Evolutionary conservation across 768 basidiomycete genomes (phyloP).

Genomic region (Gloeostereum incarnatum): DNA sequence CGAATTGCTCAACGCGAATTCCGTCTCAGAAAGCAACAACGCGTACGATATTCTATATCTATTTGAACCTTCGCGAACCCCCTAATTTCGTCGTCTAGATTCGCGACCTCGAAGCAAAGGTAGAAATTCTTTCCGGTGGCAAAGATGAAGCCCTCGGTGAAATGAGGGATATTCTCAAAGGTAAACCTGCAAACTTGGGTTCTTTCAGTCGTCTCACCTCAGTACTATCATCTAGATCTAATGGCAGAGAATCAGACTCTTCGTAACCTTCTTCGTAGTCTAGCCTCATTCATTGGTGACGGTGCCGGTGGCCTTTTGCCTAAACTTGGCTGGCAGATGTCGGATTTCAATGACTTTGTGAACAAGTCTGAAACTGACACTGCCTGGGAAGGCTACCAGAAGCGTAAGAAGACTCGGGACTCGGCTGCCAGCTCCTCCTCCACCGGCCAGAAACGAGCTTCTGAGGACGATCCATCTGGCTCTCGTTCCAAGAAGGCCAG

Average conservation of each 20-base stretch:
- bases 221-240: slow-evolving; percentile 40
- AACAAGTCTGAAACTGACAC: slow-evolving; percentile 89
- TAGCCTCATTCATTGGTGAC: slow-evolving; percentile 80
- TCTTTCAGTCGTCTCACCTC: neutral
- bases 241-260: slow-evolving; percentile 87
- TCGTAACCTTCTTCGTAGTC: slow-evolving; percentile 64
- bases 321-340: slow-evolving; percentile 70
- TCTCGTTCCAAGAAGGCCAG: slow-evolving; percentile 45
- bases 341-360: slow-evolving; percentile 73
- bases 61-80: neutral
- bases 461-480: slow-evolving; percentile 34
- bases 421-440: slow-evolving; percentile 14
- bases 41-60: slow-evolving; percentile 26
- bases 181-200: slow-evolving; percentile 21
- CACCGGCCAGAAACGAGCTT: slow-evolving; percentile 38
- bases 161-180: slow-evolving; percentile 75
- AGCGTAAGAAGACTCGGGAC: slow-evolving; percentile 42
- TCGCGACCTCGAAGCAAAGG: slow-evolving; percentile 89
- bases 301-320: slow-evolving; percentile 71
- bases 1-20: slow-evolving; percentile 93
- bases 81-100: slow-evolving; percentile 42
- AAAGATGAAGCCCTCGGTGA: slow-evolving; percentile 84
- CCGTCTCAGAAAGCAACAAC: slow-evolving; percentile 83
- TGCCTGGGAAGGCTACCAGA: slow-evolving; percentile 82
- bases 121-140: slow-evolving; percentile 90